Evolutionary conservation across 495 filamentous ascomycete species (phyloP), one percentile per base, ranked within the genome.

Genomic region (Evansstolkia leycettana): DNA sequence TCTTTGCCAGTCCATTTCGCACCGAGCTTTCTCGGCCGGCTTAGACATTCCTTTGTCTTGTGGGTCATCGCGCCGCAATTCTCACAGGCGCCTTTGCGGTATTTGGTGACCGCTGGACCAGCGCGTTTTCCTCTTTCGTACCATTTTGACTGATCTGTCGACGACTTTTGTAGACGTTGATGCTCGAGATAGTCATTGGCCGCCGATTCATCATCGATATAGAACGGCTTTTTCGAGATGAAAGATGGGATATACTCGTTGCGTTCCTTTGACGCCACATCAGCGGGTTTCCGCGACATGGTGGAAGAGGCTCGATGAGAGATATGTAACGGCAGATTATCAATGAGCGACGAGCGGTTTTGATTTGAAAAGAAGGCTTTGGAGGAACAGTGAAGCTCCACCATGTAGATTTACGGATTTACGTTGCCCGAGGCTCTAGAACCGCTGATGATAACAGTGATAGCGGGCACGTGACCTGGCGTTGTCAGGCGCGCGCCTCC

Each of bases 171-270:
- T 8, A 92, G 70, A 54, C 90, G 88, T 48, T 98, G 90, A 74
- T 98, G 90, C 60, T 94, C 84, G 32, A 98, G 84, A 49, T 95
- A 96, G 46, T 98, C 90, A 41, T 72, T 76, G 36, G 80, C 67
- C 34, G 82, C 75, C 29, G 70, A 65, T 31, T 86, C 80, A 41
- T 92, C 82, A 54, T 80, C 78, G 51, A 90, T 72, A 65, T 96
- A 98, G 63, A 98, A 98, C 13, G 90, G 90, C 43, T 93, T 90
- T 57, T 93, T 93, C 46, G 87, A 84, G 69, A 98, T 98, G 71
- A 93, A 98, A 33, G 84, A 73, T 7, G 90, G 90, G 57, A 98
- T 98, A 70, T 98, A 98, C 62, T 95, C 88, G 74, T 98, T 98
- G 57, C 80, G 80, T 58, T 85, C 80, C 48, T 87, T 86, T 11